phyloP scores from a whole-genome alignment of 768 basidiomycete species.

The Trametes sanguinea region DNA sequence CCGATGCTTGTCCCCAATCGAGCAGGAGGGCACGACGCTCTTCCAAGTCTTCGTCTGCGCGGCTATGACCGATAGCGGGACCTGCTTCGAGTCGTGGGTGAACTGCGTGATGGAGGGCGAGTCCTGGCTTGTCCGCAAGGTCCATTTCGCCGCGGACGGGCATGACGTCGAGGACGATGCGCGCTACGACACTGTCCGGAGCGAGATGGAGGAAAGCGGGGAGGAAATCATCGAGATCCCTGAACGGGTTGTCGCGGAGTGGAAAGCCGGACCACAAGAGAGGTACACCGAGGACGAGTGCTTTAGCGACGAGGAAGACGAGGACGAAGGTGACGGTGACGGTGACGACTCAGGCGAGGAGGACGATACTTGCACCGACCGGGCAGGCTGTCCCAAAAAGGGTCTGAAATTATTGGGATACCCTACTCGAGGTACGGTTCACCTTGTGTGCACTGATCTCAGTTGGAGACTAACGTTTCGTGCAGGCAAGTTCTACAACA shows the following conservation, averaged over 20 bases:
- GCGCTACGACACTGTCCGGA: neutral
- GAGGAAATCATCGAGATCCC: slow-evolving; percentile 9
- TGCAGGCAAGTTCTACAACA: slow-evolving; percentile 11
- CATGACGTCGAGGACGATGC: neutral
- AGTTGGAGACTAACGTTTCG: neutral
- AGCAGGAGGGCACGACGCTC: slow-evolving; percentile 3
- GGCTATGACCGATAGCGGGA: slow-evolving; percentile 4
- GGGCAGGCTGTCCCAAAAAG: neutral
- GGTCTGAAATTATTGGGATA: slow-evolving; percentile 16
- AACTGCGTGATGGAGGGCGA: slow-evolving; percentile 1
- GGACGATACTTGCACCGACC: neutral
- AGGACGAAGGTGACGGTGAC: neutral
- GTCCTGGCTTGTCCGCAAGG: slow-evolving; percentile 13
- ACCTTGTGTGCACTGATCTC: neutral
- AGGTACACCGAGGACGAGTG: neutral
- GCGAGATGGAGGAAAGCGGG: neutral
- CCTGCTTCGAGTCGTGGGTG: slow-evolving; percentile 11
- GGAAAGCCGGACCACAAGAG: slow-evolving; percentile 11
- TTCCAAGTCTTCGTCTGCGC: slow-evolving; percentile 15
- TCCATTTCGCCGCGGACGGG: slow-evolving; percentile 5
- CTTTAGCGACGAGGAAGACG: neutral
- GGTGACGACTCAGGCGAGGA: slow-evolving; percentile 1
- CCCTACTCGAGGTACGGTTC: neutral
- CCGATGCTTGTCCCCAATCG: neutral
- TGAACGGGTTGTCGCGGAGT: slow-evolving; percentile 1